Base-by-base conservation (phyloP, 2,329 filamentous ascomycete genomes). In the Venturia aucupariae region DNA sequence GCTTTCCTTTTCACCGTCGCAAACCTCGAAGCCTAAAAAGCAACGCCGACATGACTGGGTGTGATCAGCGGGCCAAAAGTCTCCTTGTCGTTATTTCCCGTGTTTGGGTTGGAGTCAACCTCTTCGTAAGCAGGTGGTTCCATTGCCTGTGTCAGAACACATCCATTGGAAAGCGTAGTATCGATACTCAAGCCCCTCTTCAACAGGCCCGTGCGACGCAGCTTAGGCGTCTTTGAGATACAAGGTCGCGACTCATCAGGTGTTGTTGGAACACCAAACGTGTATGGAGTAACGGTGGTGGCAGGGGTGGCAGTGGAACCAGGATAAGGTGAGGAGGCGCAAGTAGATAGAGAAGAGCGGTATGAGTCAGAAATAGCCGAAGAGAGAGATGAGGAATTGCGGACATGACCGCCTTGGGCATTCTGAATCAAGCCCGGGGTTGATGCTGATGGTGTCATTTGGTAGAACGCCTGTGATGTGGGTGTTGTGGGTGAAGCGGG, bases 161-260 rank as follows among this genome's bases (percentile, higher is more conserved):
- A 63, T 39, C 62, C 62, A 51, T 63, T 63, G 17, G 62, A 63
- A 13, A 63, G 32, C 13, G 62, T 63, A 30, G 62, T 63, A 32
- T 63, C 62, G 19, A 64, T 61, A 51, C 63, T 64, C 10, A 64
- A 38, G 24, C 63, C 63, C 15, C 55, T 48, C 48, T 63, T 59
- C 24, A 38, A 38, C 11, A n/a, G 17, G 1, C 38, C 59, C 6
- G 22, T 60, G 30, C 62, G 22, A 13, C 62, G 44, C 11, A 55
- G 17, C 46, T 59, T 46, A n/a, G 62, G 30, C 27, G 46, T 59
- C 48, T 63, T 59, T n/a, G 62, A 63, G 35, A 57, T 59, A 38
- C 48, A 59, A 11, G 62, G 62, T 11, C 32, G 44, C 24, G 62
- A 17, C 59, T 27, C 41, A n/a, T 60, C 59, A 7, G 62, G 46